phyloP scores from a whole-genome alignment of 1,139 yeast species.

The Magnusiomyces paraingens region DNA sequence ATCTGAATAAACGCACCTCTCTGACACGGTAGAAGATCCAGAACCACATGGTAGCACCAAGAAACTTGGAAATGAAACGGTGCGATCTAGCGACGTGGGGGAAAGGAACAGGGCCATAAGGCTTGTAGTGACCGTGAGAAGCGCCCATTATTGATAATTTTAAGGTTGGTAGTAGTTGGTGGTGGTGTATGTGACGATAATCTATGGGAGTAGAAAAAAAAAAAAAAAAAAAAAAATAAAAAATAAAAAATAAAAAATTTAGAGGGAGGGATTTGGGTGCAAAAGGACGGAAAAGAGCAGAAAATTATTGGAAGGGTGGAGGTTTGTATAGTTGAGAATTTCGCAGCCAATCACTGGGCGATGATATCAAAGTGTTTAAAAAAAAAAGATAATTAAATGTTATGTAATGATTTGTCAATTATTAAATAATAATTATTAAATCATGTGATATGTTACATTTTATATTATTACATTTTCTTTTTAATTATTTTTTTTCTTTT shows the following conservation, averaged over 20 bases:
- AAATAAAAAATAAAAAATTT: not conserved
- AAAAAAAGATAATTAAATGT: too few species aligned
- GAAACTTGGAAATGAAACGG: conserved; percentile 52
- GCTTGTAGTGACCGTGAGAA: conserved; percentile 13
- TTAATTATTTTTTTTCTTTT: too few species aligned
- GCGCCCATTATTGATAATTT: conserved; percentile 1
- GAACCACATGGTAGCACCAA: conserved; percentile 86
- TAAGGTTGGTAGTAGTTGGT: not conserved
- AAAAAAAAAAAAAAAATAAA: not conserved
- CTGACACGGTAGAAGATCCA: conserved; percentile 74
- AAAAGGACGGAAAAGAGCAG: not conserved
- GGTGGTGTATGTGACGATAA: not conserved
- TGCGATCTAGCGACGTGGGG: conserved; percentile 36
- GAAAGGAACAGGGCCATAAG: conserved; percentile 31
- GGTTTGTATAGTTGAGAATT: not conserved
- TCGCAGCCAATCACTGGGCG: not conserved
- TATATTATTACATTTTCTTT: too few species aligned
- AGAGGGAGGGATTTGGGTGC: not conserved
- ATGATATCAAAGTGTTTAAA: too few species aligned
- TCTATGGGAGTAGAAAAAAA: not conserved
- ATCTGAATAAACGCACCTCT: conserved; percentile 39
- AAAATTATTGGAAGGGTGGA: not conserved
- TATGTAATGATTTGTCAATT: too few species aligned
- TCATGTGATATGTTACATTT: too few species aligned
- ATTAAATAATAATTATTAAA: too few species aligned